Evolutionary conservation across 2,329 filamentous ascomycete species (phyloP), one percentile per base, ranked within the genome.

Genomic region (Fusarium burgessii): DNA sequence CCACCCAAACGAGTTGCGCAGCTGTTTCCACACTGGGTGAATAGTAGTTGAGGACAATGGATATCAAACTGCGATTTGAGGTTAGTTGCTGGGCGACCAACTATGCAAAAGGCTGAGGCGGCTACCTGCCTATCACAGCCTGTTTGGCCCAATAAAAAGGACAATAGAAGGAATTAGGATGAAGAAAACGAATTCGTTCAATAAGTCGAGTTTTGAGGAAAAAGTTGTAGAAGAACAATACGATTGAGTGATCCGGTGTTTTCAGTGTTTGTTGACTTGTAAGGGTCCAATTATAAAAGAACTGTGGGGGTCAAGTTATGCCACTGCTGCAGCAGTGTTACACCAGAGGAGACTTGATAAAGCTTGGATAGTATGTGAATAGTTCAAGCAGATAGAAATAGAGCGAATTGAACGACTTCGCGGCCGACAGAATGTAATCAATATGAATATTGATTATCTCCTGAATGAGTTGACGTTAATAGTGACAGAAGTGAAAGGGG

Each of bases 401-500:
- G 13, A 35, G n/a, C 20, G 20, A 52, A 17, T 36, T 35, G 14
- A 33, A 27, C 6, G 17, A 33, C 7, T 18, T n/a, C 11, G 17
- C 13, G 18, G 17, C 8, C 17, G 18, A 41, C 17, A 15, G 17
- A 35, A 35, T 33, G 18, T 7, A 36, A 57, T 18, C 35, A 58
- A 32, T 52, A 41, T 25, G 29, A 36, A 45, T n/a, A 61, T 47
- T 17, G 7, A 62, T 42, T 23, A 17, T 20, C 14, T 35, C 40
- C 33, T 52, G 36, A 32, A 40, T n/a, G 32, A 52, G 20, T 46
- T 57, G n/a, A 55, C 14, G 41, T 41, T 45, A 27, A 15, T 35
- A 54, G 51, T 32, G 14, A 43, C 23, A 63, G 63, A 77, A 71
- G 64, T 76, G 69, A 51, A 29, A 58, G 75, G 76, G 76, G 73